These are phyloP conservation scores for Trichopus zeylanicus DNA, from an alignment of 116 monocot species.

Conservation along the genomic window DNA sequence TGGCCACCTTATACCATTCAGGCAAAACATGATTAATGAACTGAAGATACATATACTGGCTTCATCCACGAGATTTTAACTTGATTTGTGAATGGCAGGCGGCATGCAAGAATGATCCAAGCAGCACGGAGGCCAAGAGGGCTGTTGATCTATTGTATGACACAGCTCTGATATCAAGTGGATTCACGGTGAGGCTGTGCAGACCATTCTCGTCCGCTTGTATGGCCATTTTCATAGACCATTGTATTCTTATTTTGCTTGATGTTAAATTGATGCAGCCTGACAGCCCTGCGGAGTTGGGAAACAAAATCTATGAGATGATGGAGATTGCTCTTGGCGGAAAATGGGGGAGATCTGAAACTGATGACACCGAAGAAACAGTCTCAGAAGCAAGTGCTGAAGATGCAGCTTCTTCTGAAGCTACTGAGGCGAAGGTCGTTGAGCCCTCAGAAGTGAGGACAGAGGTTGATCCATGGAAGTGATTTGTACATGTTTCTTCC, in stretches of 20 bases:
- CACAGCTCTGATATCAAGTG: constrained; percentile 69
- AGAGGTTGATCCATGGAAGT: constrained; percentile 65
- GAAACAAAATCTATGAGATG: constrained; percentile 72
- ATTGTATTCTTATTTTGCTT: neutral
- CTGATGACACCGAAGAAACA: constrained; percentile 14
- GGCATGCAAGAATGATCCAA: constrained; percentile 63
- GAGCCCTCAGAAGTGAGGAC: constrained; percentile 63
- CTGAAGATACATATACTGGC: neutral
- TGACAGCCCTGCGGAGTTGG: constrained; percentile 66
- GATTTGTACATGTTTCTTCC: constrained; percentile 7
- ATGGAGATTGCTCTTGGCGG: constrained; percentile 78
- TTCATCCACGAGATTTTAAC: neutral
- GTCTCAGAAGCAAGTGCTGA: constrained; percentile 16
- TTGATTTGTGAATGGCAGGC: constrained; percentile 24
- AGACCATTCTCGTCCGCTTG: neutral
- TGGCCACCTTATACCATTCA: neutral
- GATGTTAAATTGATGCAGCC: constrained; percentile 28
- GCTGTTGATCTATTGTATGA: constrained; percentile 69
- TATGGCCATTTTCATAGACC: neutral
- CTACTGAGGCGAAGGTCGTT: constrained; percentile 37
- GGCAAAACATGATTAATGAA: neutral
- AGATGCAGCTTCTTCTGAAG: constrained; percentile 7
- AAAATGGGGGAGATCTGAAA: constrained; percentile 65
- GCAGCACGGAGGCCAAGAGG: constrained; percentile 51
- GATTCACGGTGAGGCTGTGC: constrained; percentile 48